These are phyloP conservation scores for Ophiostoma ips DNA, from an alignment of 2,329 filamentous ascomycete species.

Conservation along the genomic window DNA sequence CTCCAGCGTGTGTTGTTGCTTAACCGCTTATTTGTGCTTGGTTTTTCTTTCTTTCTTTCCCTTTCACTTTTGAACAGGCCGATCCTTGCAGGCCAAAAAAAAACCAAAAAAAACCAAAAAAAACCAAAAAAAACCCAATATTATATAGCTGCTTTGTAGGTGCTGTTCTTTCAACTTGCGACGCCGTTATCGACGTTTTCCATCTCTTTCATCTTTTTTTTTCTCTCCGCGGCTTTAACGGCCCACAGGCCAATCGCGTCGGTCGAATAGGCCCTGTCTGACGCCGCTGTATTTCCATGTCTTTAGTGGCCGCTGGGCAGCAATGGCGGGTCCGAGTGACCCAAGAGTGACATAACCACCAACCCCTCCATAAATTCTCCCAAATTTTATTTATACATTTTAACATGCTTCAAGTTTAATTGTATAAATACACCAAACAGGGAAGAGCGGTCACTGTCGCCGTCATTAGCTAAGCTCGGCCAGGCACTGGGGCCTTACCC, in stretches of 20 bases:
- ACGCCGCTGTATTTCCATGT: conserved; percentile 2
- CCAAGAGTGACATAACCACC: neutral
- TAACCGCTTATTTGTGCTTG: too few species aligned
- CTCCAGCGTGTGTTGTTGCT: too few species aligned
- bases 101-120: too few species aligned
- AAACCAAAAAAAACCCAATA: too few species aligned
- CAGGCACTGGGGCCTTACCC: too few species aligned
- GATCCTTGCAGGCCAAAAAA: too few species aligned
- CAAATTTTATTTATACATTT: neutral
- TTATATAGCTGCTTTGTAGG: too few species aligned
- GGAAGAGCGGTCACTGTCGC: neutral
- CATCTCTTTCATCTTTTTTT: neutral
- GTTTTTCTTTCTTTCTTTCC: too few species aligned
- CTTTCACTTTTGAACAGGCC: too few species aligned
- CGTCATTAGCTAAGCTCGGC: too few species aligned
- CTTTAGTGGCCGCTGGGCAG: neutral
- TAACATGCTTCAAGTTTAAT: neutral
- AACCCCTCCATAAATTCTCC: neutral
- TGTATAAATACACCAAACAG: neutral
- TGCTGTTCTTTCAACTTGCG: too few species aligned
- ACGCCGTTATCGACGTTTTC: too few species aligned
- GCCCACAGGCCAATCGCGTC: conserved; percentile 2
- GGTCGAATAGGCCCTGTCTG: neutral
- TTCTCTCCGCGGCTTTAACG: conserved; percentile 5
- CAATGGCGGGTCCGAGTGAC: neutral